Evolutionary conservation across 2,329 filamentous ascomycete genomes (phyloP), one percentile per base, ranked within the genome.

Genomic region (Ophiosphaerella herpotricha): DNA sequence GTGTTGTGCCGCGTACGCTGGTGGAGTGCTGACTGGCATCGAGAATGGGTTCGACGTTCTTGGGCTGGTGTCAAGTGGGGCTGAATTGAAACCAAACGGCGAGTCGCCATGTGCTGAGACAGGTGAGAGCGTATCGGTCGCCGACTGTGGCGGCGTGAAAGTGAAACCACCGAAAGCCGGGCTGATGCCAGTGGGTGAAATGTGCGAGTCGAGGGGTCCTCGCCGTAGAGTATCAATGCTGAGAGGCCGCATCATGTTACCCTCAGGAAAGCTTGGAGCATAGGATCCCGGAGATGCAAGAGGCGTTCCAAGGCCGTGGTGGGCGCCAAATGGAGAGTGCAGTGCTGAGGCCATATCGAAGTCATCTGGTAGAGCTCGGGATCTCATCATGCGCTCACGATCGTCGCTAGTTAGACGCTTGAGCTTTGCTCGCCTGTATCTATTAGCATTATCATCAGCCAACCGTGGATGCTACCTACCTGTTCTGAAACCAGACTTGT

Each of bases 401-500:
- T 85, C 83, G 58, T 85, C 83, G 56, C 77, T 82, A 43, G 81
- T 84, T 31, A 85, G 73, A 52, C 83, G 77, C 74, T 85, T 85
- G 54, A 85, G 73, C 69, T 85, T 85, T 14, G 83, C 83, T 64
- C 83, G 74, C 70, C 83, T 85, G 38, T 29, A 8, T 21, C 3
- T 21, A 48, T 71, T 50, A 68, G 63, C 45, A 46, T 39, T 5
- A 16, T 21, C 18, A 32, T 21, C 46, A 12, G 26, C 35, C n/a
- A 1, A 18, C 21, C 36, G 24, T 9, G 35, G 18, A n/a, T 23
- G 26, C 33, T 46, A 67, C 81, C 63, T 82, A 96, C 92, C 92
- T 85, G 75, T 97, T 97, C 75, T 97, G 92, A 75, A 97, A 97
- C 93, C 92, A 97, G 42, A 97, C 92, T 74, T 97, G 92, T 21